Evolutionary conservation across 1,139 yeast species (phyloP), one percentile per base, ranked within the genome.

Genomic region (Scheffersomyces segobiensis): DNA sequence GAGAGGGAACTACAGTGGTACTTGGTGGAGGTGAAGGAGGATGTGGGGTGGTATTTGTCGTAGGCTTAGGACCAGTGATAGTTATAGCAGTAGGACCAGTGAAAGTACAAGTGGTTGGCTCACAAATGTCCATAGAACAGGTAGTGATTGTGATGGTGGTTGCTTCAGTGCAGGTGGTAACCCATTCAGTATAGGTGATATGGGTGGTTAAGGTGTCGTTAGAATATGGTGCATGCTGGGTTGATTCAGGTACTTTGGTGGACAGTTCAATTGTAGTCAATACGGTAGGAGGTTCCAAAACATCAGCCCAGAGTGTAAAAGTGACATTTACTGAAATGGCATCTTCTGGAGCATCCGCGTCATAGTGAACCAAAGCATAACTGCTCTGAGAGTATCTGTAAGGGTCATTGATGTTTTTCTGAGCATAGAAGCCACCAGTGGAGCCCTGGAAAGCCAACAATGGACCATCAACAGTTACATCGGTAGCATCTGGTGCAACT

Each of bases 341-440:
- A 50, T 64, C 73, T 5, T 61, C 60, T 49, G 67, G 64, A 32
- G 64, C 62, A 21, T 52, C 59, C 8, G 54, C 60, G 21, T 51
- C 53, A 32, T 58, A 60, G 60, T 60, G 63, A 22, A 65, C 62
- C 54, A 77, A 68, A 53, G 71, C 75, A 59, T 65, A 77, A 18
- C 60, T 49, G 10, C 53, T 47, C 49, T 67, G 54, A 46, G 84
- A 77, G 71, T 74, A 76, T n/a, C 61, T 54, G 72, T 80, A 78
- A 32, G 84, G 83, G 64, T 82, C 85, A 48, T 66, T 65, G 64
- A 77, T 67, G 68, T 80, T 73, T 68, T 71, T 74, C 63, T 78
- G 74, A 50, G 82, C 85, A 63, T 68, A 78, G 67, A 78, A 79
- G 47, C 71, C 70, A 49, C 63, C 59, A 50, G 71, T 57, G 48